These are phyloP conservation scores for thale cress (Arabidopsis thaliana) DNA, from an alignment of 345 rosid genomes.

Conservation along the genomic window DNA sequence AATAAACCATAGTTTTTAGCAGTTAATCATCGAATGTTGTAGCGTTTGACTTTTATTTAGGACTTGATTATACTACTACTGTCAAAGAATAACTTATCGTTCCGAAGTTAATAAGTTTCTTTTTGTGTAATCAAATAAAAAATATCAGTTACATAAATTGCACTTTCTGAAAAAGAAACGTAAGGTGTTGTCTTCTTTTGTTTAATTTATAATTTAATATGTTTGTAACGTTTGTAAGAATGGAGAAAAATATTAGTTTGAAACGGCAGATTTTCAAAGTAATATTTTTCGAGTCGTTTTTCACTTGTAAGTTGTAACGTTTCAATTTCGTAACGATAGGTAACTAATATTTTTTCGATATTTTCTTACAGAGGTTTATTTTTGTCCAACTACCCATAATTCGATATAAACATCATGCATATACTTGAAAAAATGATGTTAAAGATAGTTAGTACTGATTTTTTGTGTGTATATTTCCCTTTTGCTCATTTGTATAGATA, in stretches of 20 bases:
- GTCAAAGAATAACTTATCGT: not conserved
- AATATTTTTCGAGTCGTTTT: not conserved
- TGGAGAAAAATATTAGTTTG: too few relatives aligned
- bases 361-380: too few relatives aligned
- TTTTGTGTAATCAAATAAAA: not conserved
- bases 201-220: not conserved
- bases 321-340: not conserved
- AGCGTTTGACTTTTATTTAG: constrained; percentile 12
- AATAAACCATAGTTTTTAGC: not conserved
- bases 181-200: not conserved
- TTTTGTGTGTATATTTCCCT: not conserved
- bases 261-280: too few relatives aligned
- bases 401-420: not conserved
- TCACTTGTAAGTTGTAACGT: not conserved
- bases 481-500: too few relatives aligned
- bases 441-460: not conserved
- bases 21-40: not conserved
- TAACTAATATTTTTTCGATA: too few relatives aligned
- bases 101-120: not conserved
- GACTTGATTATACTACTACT: not conserved
- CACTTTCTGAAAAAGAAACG: not conserved
- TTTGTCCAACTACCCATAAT: too few relatives aligned
- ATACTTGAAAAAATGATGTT: not conserved
- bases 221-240: not conserved
- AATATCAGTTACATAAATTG: not conserved